phyloP scores from a whole-genome alignment of 2,329 filamentous ascomycete genomes.

The Fusarium sp. region DNA sequence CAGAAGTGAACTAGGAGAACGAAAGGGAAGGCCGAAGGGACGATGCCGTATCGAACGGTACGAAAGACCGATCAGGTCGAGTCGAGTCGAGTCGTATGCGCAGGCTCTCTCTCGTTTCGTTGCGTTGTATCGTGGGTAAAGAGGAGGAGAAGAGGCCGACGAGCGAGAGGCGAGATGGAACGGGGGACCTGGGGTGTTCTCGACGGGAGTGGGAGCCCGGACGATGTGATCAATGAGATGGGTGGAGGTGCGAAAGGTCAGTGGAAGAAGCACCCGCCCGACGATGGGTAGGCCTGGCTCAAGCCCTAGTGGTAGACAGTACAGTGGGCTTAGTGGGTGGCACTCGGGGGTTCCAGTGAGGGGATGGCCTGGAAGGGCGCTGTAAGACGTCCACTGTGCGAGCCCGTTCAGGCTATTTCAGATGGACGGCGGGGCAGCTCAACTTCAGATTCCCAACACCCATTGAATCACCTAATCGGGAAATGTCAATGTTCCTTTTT shows the following conservation, averaged over 20 bases:
- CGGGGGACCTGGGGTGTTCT: constrained; percentile 32
- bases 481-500: not conserved
- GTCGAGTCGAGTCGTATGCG: constrained; percentile 30
- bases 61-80: constrained; percentile 25
- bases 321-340: constrained; percentile 19
- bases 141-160: constrained; percentile 30
- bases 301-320: constrained; percentile 9
- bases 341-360: constrained; percentile 20
- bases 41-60: constrained; percentile 36
- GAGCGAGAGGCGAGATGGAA: constrained; percentile 39
- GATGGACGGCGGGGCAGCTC: not conserved
- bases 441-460: constrained; percentile 11
- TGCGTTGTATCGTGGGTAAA: constrained; percentile 25
- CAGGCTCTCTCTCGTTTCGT: constrained; percentile 23
- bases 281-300: not conserved
- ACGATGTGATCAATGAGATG: constrained; percentile 29
- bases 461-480: not conserved
- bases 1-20: constrained; percentile 24
- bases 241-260: constrained; percentile 15
- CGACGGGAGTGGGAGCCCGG: constrained; percentile 21
- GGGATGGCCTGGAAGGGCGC: constrained; percentile 11
- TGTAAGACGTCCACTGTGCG: constrained; percentile 15
- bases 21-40: constrained; percentile 13
- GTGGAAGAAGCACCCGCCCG: not conserved
- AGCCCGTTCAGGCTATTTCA: not conserved